Evolutionary conservation across 2,329 filamentous ascomycete species (phyloP).

Genomic region (Cladophialophora immunda): DNA sequence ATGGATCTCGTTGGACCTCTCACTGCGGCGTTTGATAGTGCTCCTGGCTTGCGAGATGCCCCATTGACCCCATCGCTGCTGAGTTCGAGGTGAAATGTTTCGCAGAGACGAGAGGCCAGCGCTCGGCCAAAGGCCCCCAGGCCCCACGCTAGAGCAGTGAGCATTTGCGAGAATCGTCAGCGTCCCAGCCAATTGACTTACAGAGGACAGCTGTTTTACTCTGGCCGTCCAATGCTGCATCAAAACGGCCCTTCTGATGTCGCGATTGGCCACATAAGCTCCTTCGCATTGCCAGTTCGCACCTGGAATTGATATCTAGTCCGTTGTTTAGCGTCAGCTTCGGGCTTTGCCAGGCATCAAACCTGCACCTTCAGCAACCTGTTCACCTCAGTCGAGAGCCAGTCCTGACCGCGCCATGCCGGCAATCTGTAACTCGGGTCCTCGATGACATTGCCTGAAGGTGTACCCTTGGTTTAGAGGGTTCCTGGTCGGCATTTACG

Average conservation of each 20-base stretch:
- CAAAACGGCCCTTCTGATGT: not conserved
- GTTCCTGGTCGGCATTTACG: not conserved
- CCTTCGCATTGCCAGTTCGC: not conserved
- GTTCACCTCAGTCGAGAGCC: not conserved
- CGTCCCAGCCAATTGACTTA: not conserved
- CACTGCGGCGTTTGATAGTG: not conserved
- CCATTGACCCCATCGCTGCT: not conserved
- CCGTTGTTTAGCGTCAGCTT: constrained; percentile 1
- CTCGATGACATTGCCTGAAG: not conserved
- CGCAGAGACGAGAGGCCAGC: not conserved
- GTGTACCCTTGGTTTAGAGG: not conserved
- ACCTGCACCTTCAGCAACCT: not conserved
- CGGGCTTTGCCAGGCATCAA: not conserved
- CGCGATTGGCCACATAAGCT: constrained; percentile 7
- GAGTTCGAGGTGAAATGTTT: not conserved
- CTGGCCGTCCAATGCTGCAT: constrained; percentile 10
- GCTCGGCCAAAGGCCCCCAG: constrained; percentile 1
- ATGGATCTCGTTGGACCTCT: not conserved
- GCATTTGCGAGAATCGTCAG: not conserved
- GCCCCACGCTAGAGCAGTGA: not conserved
- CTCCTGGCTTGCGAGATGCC: not conserved
- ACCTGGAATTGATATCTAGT: constrained; percentile 2
- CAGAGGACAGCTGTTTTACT: not conserved
- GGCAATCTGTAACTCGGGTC: constrained; percentile 1
- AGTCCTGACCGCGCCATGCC: not conserved